phyloP scores from a whole-genome alignment of 2,329 filamentous ascomycete genomes.

The Cercospora sp. region DNA sequence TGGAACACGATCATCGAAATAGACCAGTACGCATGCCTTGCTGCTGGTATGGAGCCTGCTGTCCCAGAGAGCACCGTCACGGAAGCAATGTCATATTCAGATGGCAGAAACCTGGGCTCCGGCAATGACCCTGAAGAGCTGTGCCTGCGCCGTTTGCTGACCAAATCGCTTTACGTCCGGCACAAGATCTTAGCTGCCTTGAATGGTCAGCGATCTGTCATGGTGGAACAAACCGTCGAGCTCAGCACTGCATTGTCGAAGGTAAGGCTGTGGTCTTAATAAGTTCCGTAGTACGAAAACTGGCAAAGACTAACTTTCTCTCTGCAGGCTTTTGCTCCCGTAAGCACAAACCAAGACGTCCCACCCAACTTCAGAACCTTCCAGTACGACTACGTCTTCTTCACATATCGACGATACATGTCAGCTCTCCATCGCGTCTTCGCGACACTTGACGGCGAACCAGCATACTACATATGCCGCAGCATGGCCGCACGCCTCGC shows the following conservation, averaged over 20 bases:
- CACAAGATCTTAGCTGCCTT: conserved; percentile 20
- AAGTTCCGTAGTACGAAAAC: too few species aligned
- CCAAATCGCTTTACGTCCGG: conserved; percentile 10
- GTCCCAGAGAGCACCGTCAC: background rate
- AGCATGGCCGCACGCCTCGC: conserved; percentile 17
- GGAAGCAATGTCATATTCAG: background rate
- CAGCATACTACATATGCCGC: conserved; percentile 19
- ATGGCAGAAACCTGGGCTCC: background rate
- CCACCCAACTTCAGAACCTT: conserved; percentile 10
- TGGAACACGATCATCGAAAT: conserved; percentile 20
- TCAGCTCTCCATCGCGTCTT: conserved; percentile 20
- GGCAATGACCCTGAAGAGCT: background rate
- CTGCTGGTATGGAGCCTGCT: conserved; percentile 18
- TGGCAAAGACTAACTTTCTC: too few species aligned
- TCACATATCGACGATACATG: conserved; percentile 15
- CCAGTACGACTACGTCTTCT: conserved; percentile 19
- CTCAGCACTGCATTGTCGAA: conserved; percentile 18
- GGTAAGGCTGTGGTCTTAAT: background rate
- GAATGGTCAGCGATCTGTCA: conserved; percentile 13
- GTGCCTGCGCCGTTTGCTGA: conserved; percentile 5
- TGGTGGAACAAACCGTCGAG: conserved; percentile 19
- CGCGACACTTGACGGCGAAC: conserved; percentile 12
- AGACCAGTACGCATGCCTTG: conserved; percentile 21
- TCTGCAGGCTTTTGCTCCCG: conserved; percentile 13
- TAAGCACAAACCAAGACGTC: conserved; percentile 12